Evolutionary conservation across 2,329 filamentous ascomycete species (phyloP), one percentile per base, ranked within the genome.

Genomic region (Hypoxylon sp.): DNA sequence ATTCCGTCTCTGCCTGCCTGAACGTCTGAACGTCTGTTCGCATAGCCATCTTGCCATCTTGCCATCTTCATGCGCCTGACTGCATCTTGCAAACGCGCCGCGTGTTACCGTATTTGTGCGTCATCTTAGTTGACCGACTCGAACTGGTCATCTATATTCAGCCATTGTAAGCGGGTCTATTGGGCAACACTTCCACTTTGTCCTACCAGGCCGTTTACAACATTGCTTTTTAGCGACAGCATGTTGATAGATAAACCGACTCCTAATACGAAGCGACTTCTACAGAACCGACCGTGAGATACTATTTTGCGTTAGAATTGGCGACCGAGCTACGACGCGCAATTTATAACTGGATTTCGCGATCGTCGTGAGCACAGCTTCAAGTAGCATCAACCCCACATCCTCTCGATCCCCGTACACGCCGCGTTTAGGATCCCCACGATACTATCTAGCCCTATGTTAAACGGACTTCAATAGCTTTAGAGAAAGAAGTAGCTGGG

Each of bases 81-180:
- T 64, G 63, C 58, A 70, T 66, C n/a, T 63, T 46, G 54, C 65
- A 71, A 70, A 69, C 69, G 70, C 71, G 71, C 71, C 61, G 69
- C 68, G 59, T 69, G 54, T 58, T 61, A 66, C 64, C 60, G 58
- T 63, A 59, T 50, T 71, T 51, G 60, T 67, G 68, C 65, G 60
- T 67, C 71, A 68, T 58, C 56, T 64, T 46, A 51, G 25, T 60
- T 65, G 45, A 45, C 50, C 30, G 41, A 37, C n/a, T 60, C 25
- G 14, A 47, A 37, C 30, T 43, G 4, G 19, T 53, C 30, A 48
- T 37, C 23, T 37, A 41, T 30, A 41, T 23, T 60, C 53, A 45
- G 48, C 37, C 29, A 19, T 55, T 43, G 32, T 61, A 53, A 43
- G 48, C 59, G 43, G 43, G n/a, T 65, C 56, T 47, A 60, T 65